Base-by-base conservation (phyloP, 805 yeast species). In the Cyberlindnera misumaiensis region DNA sequence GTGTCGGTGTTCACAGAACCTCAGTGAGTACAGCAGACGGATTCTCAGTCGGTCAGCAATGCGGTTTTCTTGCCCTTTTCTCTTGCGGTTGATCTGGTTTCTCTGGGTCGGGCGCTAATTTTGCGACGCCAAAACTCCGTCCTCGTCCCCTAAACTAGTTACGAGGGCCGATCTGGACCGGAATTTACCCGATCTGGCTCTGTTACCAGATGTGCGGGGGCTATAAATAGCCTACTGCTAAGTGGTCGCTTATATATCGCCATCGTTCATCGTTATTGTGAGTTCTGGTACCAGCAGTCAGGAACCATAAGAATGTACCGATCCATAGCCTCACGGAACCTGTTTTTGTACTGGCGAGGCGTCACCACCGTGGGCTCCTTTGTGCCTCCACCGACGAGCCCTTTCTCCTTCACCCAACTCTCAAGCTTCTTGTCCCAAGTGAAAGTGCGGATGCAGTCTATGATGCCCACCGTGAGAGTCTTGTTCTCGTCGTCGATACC, bases 371-470 rank as follows among this genome's bases (percentile, higher is more conserved):
- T 93, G 0, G 99, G 99, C 47, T 85, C 95, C 51, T 85, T 90
- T 1, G 87, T 85, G 28, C 87, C 85, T 1, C 84, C 80, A 5
- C 88, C 88, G 31, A 90, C 95, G 28, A 93, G 67, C 1, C 90
- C 89, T 52, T 86, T 83, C 40, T 95, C 98, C 58, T 93, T 93
- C 28, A 93, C 98, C 98, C 98, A 93, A 58, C 95, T 88, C 58
- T 93, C 99, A 20, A 93, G 75, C 60, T 89, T 93, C 61, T 93
- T 93, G 54, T 93, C 99, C 99, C 99, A 93, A 0, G 99, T 93
- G 53, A 90, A 93, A 0, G 98, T 88, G 42, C 99, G 64, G 32
- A 93, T 79, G 68, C 94, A 93, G 59, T 93, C 83, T 44, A 93
- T 89, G 30, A 93, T 89, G 4, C 99, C 99, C 11, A 89, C 96